Base-by-base conservation (phyloP, 1,284 basidiomycete species). In the Naganishia sp. region DNA sequence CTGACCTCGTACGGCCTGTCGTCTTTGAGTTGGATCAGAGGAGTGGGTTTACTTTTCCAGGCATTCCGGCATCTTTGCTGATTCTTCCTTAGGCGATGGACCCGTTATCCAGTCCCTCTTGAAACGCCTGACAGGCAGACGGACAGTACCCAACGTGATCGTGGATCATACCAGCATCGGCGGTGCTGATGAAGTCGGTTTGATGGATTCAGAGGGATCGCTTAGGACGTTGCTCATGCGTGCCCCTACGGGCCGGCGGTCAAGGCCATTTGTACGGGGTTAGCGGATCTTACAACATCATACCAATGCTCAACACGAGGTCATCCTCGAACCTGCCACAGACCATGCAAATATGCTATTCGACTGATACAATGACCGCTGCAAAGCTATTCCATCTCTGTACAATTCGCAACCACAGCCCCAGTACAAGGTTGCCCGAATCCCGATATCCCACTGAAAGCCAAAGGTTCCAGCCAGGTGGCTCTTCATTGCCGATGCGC, bases 81-180 rank as follows among this genome's bases (percentile, higher is more conserved):
- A 48, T 31, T 16, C n/a, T n/a, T 18, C 55, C 36, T 28, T 45
- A 77, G 78, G 74, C 68, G 80, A 81, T 70, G 72, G 72, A 57
- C 45, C 56, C 33, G 36, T 69, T 6, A 69, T 81, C 55, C 79
- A 80, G 69, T 68, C 69, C 28, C 57, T 80, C 1, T 72, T 81
- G 25, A 64, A 70, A 50, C 68, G 70, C 52, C 71, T 80, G 39
- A 81, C 80, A 2, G 73, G 72, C 28, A 73, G 80, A 7, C 70
- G 76, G 3, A 80, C 80, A 1, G 79, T 81, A n/a, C 80, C 80
- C 54, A 81, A 80, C 72, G 69, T 81, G 67, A 56, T 81, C 3
- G 68, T 80, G 68, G 75, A 76, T 64, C 79, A 77, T 63, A 63
- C 64, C 23, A 74, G 77, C 13, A 64, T 80, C 46, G 80, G 80